Conservation (phyloP, 23 red algal species). For the Gracilaria gracilis region DNA sequence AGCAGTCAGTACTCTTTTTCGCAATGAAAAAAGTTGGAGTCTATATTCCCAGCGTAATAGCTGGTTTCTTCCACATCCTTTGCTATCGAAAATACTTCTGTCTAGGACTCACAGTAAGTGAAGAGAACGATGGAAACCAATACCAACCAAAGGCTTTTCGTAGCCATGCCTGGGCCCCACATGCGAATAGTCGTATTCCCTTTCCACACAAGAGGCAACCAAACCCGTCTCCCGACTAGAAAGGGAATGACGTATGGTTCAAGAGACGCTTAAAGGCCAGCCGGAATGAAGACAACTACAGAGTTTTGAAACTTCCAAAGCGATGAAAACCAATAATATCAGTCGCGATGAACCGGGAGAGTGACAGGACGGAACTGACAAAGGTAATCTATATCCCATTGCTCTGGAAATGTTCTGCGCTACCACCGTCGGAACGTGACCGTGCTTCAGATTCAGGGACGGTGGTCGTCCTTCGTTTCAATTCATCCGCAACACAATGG, state of each 20-base stretch:
- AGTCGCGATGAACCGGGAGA: not conserved
- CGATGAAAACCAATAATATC: no score
- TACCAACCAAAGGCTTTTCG: not conserved
- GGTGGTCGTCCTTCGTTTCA: not conserved
- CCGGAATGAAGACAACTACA: no score
- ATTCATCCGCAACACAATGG: not conserved
- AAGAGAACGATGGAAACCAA: not conserved
- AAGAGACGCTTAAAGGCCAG: no score
- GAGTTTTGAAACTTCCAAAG: no score
- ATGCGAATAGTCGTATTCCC: not conserved
- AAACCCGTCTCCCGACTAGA: no score
- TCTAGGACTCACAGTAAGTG: conserved; percentile 29
- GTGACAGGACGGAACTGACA: not conserved
- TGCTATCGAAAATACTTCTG: conserved; percentile 48
- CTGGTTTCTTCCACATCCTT: conserved; percentile 24
- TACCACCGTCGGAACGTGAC: not conserved
- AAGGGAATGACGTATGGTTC: no score
- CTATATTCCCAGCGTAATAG: conserved; percentile 55
- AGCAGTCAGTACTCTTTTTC: conserved; percentile 23
- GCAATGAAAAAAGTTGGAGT: conserved; percentile 66
- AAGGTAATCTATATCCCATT: not conserved
- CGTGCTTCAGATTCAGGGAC: not conserved
- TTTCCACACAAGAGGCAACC: no score
- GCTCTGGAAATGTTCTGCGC: not conserved
- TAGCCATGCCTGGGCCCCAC: not conserved